Conservation (phyloP, 371 early-diverging fungal genomes). For the Zancudomyces culisetae region DNA sequence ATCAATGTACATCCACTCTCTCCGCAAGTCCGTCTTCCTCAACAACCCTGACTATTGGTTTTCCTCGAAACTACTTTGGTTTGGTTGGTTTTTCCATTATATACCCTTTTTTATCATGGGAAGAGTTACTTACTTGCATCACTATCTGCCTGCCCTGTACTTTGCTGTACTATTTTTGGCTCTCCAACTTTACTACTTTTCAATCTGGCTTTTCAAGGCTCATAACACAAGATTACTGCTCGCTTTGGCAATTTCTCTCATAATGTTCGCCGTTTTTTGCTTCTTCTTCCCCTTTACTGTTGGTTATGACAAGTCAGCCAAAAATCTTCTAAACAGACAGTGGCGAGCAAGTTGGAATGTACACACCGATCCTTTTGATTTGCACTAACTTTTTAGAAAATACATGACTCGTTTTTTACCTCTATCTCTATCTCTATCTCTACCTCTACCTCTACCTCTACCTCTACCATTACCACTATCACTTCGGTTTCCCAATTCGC, state of each 20-base stretch:
- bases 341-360: slow-evolving; percentile 44
- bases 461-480: too few relatives aligned
- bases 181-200: slow-evolving; percentile 57
- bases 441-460: slow-evolving; percentile 29
- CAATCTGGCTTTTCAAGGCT: slow-evolving; percentile 6
- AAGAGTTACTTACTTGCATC: slow-evolving; percentile 95
- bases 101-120: slow-evolving; percentile 95
- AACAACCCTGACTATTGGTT: slow-evolving; percentile 36
- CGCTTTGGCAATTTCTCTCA: slow-evolving; percentile 26
- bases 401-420: too few relatives aligned
- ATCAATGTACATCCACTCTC: slow-evolving; percentile 21
- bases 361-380: too few relatives aligned
- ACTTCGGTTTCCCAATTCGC: too few relatives aligned
- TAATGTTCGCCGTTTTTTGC: slow-evolving; percentile 32
- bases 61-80: slow-evolving; percentile 46
- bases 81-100: slow-evolving; percentile 96
- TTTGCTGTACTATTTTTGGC: slow-evolving; percentile 71
- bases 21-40: slow-evolving; percentile 10
- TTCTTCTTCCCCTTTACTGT: slow-evolving; percentile 68
- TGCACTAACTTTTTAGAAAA: too few relatives aligned
- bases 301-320: slow-evolving; percentile 55
- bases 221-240: neutral
- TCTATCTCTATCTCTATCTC: too few relatives aligned
- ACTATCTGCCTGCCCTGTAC: slow-evolving; percentile 96
- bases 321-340: slow-evolving; percentile 26